Conservation (phyloP, 768 basidiomycete genomes). For the Phlegmacium glaucopus region DNA sequence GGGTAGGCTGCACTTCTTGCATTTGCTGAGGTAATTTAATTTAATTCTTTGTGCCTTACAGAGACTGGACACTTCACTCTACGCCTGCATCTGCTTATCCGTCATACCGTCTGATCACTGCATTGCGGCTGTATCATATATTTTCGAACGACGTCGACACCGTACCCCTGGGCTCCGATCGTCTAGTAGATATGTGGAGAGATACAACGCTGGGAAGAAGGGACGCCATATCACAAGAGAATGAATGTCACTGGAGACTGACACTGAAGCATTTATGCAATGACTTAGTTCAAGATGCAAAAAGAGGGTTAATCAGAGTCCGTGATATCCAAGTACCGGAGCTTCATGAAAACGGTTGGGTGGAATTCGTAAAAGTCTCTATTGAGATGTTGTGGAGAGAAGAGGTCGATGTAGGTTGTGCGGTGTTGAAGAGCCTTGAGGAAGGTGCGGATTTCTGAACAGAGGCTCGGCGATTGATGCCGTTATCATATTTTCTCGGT, state of each 20-base stretch:
- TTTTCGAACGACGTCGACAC: slow-evolving; percentile 25
- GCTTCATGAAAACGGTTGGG: slow-evolving; percentile 3
- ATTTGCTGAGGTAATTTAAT: background rate
- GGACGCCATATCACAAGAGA: slow-evolving; percentile 43
- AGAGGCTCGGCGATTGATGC: too few species aligned
- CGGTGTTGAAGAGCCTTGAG: slow-evolving; percentile 42
- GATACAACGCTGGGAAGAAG: slow-evolving; percentile 47
- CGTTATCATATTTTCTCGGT: too few species aligned
- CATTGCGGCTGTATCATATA: slow-evolving; percentile 64
- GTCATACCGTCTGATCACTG: slow-evolving; percentile 74
- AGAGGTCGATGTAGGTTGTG: slow-evolving; percentile 48
- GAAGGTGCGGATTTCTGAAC: slow-evolving; percentile 46
- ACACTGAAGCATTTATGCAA: slow-evolving; percentile 39
- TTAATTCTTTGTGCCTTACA: slow-evolving; percentile 23
- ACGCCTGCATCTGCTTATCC: slow-evolving; percentile 62
- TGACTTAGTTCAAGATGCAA: slow-evolving; percentile 12
- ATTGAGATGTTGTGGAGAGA: slow-evolving; percentile 61
- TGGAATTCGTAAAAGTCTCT: slow-evolving; percentile 10
- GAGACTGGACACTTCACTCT: slow-evolving; percentile 78
- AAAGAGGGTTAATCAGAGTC: slow-evolving; percentile 8
- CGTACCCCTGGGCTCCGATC: slow-evolving; percentile 21
- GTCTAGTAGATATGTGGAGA: slow-evolving; percentile 45
- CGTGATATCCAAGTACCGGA: background rate
- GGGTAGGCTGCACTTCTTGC: slow-evolving; percentile 44
- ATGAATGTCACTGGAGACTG: slow-evolving; percentile 45